phyloP scores from a whole-genome alignment of 1,139 yeast species.

The Debaryomyces psychrophilus region DNA sequence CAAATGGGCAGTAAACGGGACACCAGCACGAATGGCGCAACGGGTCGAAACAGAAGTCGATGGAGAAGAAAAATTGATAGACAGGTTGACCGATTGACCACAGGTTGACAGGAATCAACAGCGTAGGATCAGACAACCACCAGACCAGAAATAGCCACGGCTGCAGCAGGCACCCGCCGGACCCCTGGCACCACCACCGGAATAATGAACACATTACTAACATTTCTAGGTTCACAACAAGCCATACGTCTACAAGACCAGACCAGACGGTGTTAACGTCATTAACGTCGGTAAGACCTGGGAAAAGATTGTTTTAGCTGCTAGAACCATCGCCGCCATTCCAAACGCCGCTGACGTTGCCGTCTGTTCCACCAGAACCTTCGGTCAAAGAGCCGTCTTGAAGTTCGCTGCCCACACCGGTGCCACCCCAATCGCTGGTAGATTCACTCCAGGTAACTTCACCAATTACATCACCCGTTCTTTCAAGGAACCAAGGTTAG shows the following conservation, averaged over 20 bases:
- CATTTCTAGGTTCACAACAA: constrained; percentile 89
- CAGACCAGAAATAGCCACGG: no score
- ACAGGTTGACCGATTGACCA: no score
- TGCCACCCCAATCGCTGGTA: constrained; percentile 99
- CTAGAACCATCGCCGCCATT: constrained; percentile 98
- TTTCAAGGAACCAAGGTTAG: constrained; percentile 99
- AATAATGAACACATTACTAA: constrained; percentile 31
- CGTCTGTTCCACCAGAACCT: constrained; percentile 98
- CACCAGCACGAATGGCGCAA: no score
- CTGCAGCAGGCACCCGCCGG: no score
- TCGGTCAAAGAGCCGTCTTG: constrained; percentile 99
- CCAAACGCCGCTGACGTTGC: constrained; percentile 99
- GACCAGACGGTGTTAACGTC: constrained; percentile 99
- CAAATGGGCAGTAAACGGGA: no score
- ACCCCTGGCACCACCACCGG: not conserved
- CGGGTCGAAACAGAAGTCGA: no score
- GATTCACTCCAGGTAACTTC: constrained; percentile 99
- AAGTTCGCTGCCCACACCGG: constrained; percentile 99
- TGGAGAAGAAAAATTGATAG: no score
- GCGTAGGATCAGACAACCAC: not conserved
- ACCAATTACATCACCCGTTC: constrained; percentile 99
- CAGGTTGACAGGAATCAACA: no score
- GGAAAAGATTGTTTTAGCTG: constrained; percentile 99
- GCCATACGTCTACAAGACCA: constrained; percentile 98
- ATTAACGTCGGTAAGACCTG: constrained; percentile 99